A percentile compares a stretch with the other conserved stretches of the same genome.
Conservation (phyloP, 1,284 basidiomycete genomes). For the Papiliotrema laurentii region DNA sequence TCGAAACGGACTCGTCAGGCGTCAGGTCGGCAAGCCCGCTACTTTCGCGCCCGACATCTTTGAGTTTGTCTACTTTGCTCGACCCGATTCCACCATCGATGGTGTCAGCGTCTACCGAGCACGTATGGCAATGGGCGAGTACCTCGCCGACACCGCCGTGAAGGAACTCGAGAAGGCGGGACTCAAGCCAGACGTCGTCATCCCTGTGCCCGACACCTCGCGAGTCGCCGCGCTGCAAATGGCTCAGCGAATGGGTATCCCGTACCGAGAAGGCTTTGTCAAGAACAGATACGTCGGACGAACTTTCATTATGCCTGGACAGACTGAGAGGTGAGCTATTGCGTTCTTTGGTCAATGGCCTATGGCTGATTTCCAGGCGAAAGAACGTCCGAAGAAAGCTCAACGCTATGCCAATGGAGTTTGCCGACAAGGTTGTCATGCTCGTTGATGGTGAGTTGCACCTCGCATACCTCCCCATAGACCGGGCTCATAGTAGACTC, state of each 20-base stretch:
- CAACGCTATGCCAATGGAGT: constrained; percentile 99
- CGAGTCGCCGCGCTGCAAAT: constrained; percentile 93
- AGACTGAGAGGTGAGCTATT: constrained; percentile 59
- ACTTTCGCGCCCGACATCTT: constrained; percentile 97
- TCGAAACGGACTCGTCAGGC: constrained; percentile 64
- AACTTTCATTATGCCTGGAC: constrained; percentile 99
- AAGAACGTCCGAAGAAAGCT: constrained; percentile 96
- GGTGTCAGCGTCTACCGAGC: constrained; percentile 96
- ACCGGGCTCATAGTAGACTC: constrained; percentile 61
- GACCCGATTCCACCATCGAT: constrained; percentile 96
- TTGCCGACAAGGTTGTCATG: constrained; percentile 84
- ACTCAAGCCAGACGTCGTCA: constrained; percentile 85
- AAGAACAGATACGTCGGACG: constrained; percentile 98
- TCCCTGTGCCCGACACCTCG: constrained; percentile 96
- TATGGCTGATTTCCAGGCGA: constrained; percentile 53
- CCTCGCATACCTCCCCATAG: not conserved
- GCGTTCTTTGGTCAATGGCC: not conserved
- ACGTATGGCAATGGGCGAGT: constrained; percentile 99
- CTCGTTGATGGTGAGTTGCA: constrained; percentile 78
- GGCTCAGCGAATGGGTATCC: constrained; percentile 82
- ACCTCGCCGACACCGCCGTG: constrained; percentile 81
- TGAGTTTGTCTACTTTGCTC: constrained; percentile 98
- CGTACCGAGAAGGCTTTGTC: constrained; percentile 97
- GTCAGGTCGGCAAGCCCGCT: constrained; percentile 64
- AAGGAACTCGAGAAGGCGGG: constrained; percentile 66